A percentile compares a stretch with the other conserved stretches of the same genome.
Evolutionary conservation across 2,329 filamentous ascomycete genomes (phyloP).

Genomic region (Aspergillus sergii): DNA sequence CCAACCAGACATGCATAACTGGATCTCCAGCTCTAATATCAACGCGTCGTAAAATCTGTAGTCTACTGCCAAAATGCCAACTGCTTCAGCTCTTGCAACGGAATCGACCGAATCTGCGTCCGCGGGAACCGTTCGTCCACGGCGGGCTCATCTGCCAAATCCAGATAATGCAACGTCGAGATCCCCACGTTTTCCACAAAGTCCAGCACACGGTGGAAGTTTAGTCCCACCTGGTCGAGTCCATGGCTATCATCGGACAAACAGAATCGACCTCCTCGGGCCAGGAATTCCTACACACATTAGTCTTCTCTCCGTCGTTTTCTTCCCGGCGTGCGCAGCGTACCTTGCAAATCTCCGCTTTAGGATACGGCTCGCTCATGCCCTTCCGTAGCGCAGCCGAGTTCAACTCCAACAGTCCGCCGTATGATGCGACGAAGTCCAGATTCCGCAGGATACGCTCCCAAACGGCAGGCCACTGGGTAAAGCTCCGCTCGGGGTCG

Average conservation of each 20-base stretch:
- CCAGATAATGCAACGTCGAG: constrained; percentile 41
- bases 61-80: constrained; percentile 34
- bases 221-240: constrained; percentile 81
- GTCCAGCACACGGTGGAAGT: constrained; percentile 71
- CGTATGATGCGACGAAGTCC: constrained; percentile 68
- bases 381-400: constrained; percentile 86
- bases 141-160: constrained; percentile 25
- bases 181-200: constrained; percentile 63
- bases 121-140: constrained; percentile 41
- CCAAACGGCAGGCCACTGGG: constrained; percentile 69
- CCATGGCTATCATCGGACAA: constrained; percentile 96
- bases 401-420: constrained; percentile 87
- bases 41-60: not conserved
- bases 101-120: constrained; percentile 34
- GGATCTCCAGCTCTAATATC: not conserved
- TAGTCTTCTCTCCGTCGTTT: not conserved
- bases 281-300: constrained; percentile 69
- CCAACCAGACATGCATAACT: not conserved
- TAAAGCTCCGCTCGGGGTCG: constrained; percentile 65
- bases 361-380: constrained; percentile 86
- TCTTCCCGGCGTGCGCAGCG: not conserved
- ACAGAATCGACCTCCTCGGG: constrained; percentile 77
- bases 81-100: constrained; percentile 38
- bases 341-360: constrained; percentile 70
- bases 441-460: constrained; percentile 73